phyloP scores from a whole-genome alignment of 1,139 yeast genomes.

The Diutina pseudorugosa region DNA sequence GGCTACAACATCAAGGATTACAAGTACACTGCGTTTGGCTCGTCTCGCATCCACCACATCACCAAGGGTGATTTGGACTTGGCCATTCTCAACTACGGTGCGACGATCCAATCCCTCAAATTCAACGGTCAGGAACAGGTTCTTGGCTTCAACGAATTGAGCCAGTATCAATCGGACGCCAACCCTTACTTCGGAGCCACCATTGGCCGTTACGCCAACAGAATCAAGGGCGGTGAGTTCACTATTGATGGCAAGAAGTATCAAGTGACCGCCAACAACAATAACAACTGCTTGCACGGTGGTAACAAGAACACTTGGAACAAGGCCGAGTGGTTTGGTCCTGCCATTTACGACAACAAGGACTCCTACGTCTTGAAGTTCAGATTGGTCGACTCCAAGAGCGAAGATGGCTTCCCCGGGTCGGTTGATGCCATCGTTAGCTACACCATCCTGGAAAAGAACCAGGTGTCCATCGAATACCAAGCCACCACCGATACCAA shows the following conservation, averaged over 20 bases:
- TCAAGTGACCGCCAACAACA: slow-evolving; percentile 31
- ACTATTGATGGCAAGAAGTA: slow-evolving; percentile 26
- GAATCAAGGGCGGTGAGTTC: slow-evolving; percentile 38
- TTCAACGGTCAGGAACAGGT: slow-evolving; percentile 22
- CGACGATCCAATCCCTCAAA: slow-evolving; percentile 27
- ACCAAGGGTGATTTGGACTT: slow-evolving; percentile 26
- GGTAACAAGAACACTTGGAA: slow-evolving; percentile 39
- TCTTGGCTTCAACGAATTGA: slow-evolving; percentile 22
- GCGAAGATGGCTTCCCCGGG: slow-evolving; percentile 46
- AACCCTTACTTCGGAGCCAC: slow-evolving; percentile 52
- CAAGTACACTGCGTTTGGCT: slow-evolving; percentile 15
- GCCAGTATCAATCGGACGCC: slow-evolving; percentile 20
- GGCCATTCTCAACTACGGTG: slow-evolving; percentile 40
- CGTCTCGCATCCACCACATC: slow-evolving; percentile 31
- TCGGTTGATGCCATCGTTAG: slow-evolving; percentile 30
- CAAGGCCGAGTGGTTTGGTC: slow-evolving; percentile 37
- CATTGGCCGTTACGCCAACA: slow-evolving; percentile 53
- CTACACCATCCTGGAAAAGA: slow-evolving; percentile 19
- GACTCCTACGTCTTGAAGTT: slow-evolving; percentile 26
- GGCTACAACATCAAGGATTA: slow-evolving; percentile 40
- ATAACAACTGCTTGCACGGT: slow-evolving; percentile 31
- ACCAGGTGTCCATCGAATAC: slow-evolving; percentile 31
- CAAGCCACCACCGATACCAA: slow-evolving; percentile 30
- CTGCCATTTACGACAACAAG: slow-evolving; percentile 25
- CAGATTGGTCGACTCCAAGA: slow-evolving; percentile 29